phyloP scores from a whole-genome alignment of 257 asterid species.

The Solanum etuberosum region DNA sequence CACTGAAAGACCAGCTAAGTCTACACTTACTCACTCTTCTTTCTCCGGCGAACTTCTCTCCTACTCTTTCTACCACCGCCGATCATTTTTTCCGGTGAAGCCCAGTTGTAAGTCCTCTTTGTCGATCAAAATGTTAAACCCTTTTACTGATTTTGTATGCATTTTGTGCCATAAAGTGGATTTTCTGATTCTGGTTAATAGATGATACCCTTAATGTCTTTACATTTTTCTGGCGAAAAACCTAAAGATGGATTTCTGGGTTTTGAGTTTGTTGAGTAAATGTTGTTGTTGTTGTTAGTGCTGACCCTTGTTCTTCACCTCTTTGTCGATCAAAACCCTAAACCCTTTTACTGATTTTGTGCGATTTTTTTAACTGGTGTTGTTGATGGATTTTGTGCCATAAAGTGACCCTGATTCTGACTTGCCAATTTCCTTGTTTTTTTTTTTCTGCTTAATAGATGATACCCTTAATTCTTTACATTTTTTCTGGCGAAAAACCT shows the following conservation, averaged over 20 bases:
- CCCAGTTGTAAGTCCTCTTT: neutral
- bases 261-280: neutral
- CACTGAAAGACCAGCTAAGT: neutral
- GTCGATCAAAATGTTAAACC: neutral
- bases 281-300: neutral
- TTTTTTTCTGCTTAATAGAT: neutral
- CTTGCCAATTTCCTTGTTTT: neutral
- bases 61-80: neutral
- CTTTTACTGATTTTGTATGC: neutral
- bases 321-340: neutral
- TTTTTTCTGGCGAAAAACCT: neutral
- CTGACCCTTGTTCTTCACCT: neutral
- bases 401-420: neutral
- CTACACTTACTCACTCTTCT: neutral
- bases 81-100: neutral
- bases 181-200: neutral
- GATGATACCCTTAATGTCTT: neutral
- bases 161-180: neutral
- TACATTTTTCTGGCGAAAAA: neutral
- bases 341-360: neutral
- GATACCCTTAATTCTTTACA: neutral
- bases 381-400: neutral
- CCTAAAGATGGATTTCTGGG: neutral
- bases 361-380: neutral
- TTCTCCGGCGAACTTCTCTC: neutral